phyloP scores from a whole-genome alignment of 441 rosid genomes.

The Iberis amara region DNA sequence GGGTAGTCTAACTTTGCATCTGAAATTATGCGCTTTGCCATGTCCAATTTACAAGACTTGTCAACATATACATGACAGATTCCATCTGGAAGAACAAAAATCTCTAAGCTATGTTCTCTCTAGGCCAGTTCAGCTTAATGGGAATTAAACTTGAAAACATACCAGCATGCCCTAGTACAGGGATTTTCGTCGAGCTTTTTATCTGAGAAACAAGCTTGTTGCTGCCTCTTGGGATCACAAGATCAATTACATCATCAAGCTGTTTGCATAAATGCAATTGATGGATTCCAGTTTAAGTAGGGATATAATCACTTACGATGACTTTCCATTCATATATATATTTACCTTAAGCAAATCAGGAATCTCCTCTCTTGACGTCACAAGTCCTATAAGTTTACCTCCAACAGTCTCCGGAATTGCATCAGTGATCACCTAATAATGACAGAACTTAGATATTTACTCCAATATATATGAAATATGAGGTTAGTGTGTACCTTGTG shows the following conservation, averaged over 20 bases:
- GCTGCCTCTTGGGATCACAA: constrained; percentile 99
- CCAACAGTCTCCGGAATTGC: constrained; percentile 79
- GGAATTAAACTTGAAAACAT: constrained; percentile 25
- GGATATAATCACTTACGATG: not conserved
- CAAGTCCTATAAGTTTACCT: constrained; percentile 77
- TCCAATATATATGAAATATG: constrained; percentile 10
- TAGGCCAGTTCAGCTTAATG: too few species aligned
- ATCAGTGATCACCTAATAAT: constrained; percentile 68
- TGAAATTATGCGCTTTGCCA: constrained; percentile 73
- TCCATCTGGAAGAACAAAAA: constrained; percentile 56
- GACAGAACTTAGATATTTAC: not conserved
- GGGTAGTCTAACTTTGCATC: constrained; percentile 97
- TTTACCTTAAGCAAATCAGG: constrained; percentile 89
- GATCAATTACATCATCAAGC: constrained; percentile 99
- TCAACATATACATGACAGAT: constrained; percentile 94
- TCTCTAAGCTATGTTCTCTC: too few species aligned
- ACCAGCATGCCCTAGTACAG: constrained; percentile 98
- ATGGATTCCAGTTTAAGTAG: constrained; percentile 23
- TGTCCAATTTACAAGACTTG: constrained; percentile 73
- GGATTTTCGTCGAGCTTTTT: constrained; percentile 85
- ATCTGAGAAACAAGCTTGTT: constrained; percentile 88
- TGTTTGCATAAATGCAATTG: constrained; percentile 34
- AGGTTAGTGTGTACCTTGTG: constrained; percentile 64
- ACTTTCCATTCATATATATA: not conserved
- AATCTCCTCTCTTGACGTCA: constrained; percentile 95